Evolutionary conservation across 73 alveolate species (phyloP).

Genomic region (Tetrahymena malaccensis): DNA sequence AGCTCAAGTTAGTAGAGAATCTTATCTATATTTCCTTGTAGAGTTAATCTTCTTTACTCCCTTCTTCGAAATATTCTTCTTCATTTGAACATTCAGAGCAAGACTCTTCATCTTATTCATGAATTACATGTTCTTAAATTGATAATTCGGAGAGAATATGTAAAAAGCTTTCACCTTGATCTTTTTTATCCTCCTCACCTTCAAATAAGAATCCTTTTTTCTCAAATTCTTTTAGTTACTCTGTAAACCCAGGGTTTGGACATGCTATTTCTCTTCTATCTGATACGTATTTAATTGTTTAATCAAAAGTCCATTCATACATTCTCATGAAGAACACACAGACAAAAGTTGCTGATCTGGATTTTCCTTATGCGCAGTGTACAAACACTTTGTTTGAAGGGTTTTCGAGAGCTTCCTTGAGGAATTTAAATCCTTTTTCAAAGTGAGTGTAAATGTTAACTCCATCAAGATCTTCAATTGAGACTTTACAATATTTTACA

Average conservation of each 20-base stretch:
- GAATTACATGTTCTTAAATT: background rate
- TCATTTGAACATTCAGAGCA: background rate
- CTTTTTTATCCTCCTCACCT: background rate
- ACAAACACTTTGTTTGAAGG: slow-evolving; percentile 45
- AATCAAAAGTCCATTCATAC: slow-evolving; percentile 40
- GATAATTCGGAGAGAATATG: background rate
- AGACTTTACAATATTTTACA: slow-evolving; percentile 5
- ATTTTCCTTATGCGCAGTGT: slow-evolving; percentile 82
- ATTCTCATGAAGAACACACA: slow-evolving; percentile 70
- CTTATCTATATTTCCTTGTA: background rate
- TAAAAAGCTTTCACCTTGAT: background rate
- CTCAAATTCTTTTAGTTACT: slow-evolving; percentile 17
- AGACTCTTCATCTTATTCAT: background rate
- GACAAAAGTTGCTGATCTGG: slow-evolving; percentile 77
- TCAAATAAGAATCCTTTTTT: background rate
- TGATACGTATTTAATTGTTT: slow-evolving; percentile 50
- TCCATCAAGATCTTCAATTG: slow-evolving; percentile 23
- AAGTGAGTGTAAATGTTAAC: slow-evolving; percentile 15
- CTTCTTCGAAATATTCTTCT: background rate
- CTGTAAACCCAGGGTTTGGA: slow-evolving; percentile 68
- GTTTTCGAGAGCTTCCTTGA: slow-evolving; percentile 2
- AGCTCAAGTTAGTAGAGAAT: background rate
- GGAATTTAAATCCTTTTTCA: slow-evolving; percentile 34
- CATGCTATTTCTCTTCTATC: slow-evolving; percentile 61
- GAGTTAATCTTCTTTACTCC: background rate